Evolutionary conservation across 1,284 basidiomycete genomes (phyloP), one percentile per base, ranked within the genome.

Genomic region (Pseudozyma thailandica): DNA sequence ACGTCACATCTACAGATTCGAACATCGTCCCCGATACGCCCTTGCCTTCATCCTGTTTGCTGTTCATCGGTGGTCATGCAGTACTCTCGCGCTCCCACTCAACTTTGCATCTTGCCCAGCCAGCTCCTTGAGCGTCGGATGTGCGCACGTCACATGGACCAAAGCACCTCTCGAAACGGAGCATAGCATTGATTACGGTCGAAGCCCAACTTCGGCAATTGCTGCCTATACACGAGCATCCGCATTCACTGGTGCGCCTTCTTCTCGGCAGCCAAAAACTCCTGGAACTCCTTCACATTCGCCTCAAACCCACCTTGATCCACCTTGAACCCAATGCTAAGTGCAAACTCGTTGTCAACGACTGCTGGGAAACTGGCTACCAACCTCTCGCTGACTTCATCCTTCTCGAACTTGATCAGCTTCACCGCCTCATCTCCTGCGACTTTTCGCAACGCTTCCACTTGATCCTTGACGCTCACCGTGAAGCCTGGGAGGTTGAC

Each of bases 401-500:
- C 73, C 50, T 72, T 59, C 33, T 75, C 71, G 46, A 75, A 75
- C 48, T 54, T 55, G 51, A 75, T 72, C 43, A 62, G 33, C 4
- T 47, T 44, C 18, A 75, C 63, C 31, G 70, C 70, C 13, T 73
- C 47, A n/a, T 69, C 53, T 0, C 68, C 68, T 2, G 53, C 51
- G 3, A 75, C 71, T 16, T 70, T 65, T 1, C 64, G 16, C 42
- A 74, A 38, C 7, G 73, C 73, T 15, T 75, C 70, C 20, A 75
- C 64, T 18, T 69, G 59, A 13, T 75, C 53, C 16, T 50, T 50
- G 25, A 75, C 57, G n/a, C 50, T 63, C 6, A 70, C 64, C 3
- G 62, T 71, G 54, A 75, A 75, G 1, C 73, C 73, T 12, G 73
- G 73, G 16, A 75, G 54, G 26, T 74, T 61, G 44, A 75, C 66